Conservation (phyloP, 495 filamentous ascomycete species). For the Talaromyces wortmannii region DNA sequence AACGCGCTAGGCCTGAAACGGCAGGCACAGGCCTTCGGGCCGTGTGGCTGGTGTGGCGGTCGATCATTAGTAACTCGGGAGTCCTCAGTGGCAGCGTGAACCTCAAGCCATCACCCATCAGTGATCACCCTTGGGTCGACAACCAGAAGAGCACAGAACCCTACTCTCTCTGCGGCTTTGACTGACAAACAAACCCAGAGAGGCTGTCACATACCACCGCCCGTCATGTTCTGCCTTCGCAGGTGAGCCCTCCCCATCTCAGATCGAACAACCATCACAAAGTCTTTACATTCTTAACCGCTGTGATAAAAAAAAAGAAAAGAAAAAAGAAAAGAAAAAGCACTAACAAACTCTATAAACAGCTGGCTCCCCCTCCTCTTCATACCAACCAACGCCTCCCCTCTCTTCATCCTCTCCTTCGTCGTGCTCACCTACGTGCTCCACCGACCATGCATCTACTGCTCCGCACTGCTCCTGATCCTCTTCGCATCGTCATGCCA, state of each 20-base stretch:
- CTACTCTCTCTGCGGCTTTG: too few species aligned
- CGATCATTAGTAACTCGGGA: background rate
- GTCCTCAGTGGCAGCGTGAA: too few species aligned
- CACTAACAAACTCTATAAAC: conserved; percentile 4
- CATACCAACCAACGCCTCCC: conserved; percentile 64
- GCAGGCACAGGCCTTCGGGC: conserved; percentile 4
- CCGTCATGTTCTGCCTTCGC: conserved; percentile 73
- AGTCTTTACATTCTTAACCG: too few species aligned
- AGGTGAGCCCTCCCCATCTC: conserved; percentile 45
- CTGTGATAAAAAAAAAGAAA: too few species aligned
- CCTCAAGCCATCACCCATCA: too few species aligned
- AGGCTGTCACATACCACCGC: too few species aligned
- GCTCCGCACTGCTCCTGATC: conserved; percentile 79
- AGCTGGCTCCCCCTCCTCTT: conserved; percentile 39
- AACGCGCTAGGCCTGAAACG: background rate
- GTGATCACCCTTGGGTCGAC: too few species aligned
- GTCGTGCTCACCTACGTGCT: conserved; percentile 85
- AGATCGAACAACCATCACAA: conserved; percentile 23
- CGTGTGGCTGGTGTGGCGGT: background rate
- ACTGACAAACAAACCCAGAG: too few species aligned
- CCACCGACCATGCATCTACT: conserved; percentile 86
- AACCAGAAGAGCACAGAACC: too few species aligned
- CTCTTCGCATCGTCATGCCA: conserved; percentile 85
- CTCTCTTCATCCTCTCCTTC: conserved; percentile 84
- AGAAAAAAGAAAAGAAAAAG: too few species aligned